Conservation (phyloP, 179 eudicot species). For the Beta macrorhiza region DNA sequence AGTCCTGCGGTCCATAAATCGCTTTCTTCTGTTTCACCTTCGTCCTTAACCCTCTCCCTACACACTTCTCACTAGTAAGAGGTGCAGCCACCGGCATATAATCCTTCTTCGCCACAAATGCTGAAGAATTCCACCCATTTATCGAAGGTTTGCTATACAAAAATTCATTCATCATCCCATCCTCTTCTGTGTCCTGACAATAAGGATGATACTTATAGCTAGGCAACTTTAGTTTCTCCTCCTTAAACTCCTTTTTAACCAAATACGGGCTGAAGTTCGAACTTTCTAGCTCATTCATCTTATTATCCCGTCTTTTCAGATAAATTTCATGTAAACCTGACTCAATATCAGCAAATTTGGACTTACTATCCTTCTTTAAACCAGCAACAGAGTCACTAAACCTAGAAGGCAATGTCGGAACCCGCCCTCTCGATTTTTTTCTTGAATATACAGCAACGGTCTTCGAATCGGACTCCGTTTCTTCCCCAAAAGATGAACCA, state of each 20-base stretch:
- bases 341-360: conserved; percentile 34
- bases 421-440: conserved; percentile 39
- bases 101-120: conserved; percentile 31
- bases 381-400: conserved; percentile 49
- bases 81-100: conserved; percentile 22
- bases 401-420: conserved; percentile 54
- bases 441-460: conserved; percentile 9
- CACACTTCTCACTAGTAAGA: conserved; percentile 21
- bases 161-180: conserved; percentile 32
- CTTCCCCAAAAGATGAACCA: conserved; percentile 30
- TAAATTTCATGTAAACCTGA: conserved; percentile 38
- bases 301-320: conserved; percentile 35
- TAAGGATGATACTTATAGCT: conserved; percentile 48
- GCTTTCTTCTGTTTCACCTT: conserved; percentile 43
- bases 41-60: conserved; percentile 31
- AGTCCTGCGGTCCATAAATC: conserved; percentile 54
- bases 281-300: conserved; percentile 23
- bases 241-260: conserved; percentile 38
- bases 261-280: conserved; percentile 24
- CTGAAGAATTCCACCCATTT: conserved; percentile 31
- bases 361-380: conserved; percentile 41
- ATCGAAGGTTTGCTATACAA: conserved; percentile 32
- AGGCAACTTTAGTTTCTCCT: conserved; percentile 36
- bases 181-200: conserved; percentile 44
- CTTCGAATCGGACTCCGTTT: conserved; percentile 35